A percentile compares a stretch with the other conserved stretches of the same genome.
These are phyloP conservation scores for Fraxinus anomala DNA, from an alignment of 257 asterid genomes.

Conservation along the genomic window DNA sequence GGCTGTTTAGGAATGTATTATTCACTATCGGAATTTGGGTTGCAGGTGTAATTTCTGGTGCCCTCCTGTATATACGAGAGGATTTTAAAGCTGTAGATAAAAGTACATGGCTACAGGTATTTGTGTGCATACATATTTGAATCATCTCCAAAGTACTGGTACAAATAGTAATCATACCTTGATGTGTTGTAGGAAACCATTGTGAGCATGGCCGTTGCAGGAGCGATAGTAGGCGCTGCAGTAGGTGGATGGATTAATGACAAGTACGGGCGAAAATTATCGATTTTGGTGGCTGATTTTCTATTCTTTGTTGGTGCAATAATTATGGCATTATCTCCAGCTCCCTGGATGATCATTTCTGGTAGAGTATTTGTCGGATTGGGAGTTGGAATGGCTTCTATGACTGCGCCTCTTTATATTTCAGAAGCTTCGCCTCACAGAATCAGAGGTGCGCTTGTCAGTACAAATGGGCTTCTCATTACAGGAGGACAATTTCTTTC, in stretches of 20 bases:
- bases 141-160: not conserved
- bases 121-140: not conserved
- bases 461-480: slow-evolving; percentile 63
- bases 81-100: slow-evolving; percentile 36
- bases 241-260: slow-evolving; percentile 66
- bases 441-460: slow-evolving; percentile 72
- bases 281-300: slow-evolving; percentile 53
- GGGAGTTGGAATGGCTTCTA: slow-evolving; percentile 79
- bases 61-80: slow-evolving; percentile 44
- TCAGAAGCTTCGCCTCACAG: slow-evolving; percentile 72
- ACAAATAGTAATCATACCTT: not conserved
- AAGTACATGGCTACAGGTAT: slow-evolving; percentile 48
- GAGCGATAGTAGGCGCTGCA: slow-evolving; percentile 69
- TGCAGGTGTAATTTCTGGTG: slow-evolving; percentile 50
- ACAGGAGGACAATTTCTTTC: slow-evolving; percentile 65
- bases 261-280: slow-evolving; percentile 48
- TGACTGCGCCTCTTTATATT: slow-evolving; percentile 70
- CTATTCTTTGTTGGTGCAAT: slow-evolving; percentile 56
- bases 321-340: slow-evolving; percentile 53
- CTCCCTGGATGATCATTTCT: slow-evolving; percentile 47
- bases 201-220: slow-evolving; percentile 74
- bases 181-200: slow-evolving; percentile 47
- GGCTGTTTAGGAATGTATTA: not conserved
- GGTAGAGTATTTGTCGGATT: slow-evolving; percentile 64
- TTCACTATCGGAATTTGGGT: not conserved